A percentile compares a stretch with the other conserved stretches of the same genome.
Evolutionary conservation across 2,329 filamentous ascomycete genomes (phyloP).

Genomic region (Verticillium klebahnii): DNA sequence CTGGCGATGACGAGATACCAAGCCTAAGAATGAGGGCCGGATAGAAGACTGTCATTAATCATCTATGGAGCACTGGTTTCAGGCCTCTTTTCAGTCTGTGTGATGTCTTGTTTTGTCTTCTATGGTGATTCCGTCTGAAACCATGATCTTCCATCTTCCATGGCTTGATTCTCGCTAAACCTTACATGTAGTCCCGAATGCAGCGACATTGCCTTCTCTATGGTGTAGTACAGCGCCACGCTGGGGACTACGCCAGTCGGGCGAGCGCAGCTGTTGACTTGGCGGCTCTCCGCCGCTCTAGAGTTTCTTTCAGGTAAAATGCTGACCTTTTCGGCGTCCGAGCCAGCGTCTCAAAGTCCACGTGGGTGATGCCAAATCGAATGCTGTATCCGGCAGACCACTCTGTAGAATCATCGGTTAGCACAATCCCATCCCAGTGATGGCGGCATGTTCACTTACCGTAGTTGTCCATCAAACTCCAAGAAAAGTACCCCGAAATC

Average conservation of each 20-base stretch:
- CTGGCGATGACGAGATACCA: not conserved
- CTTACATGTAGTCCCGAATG: no score
- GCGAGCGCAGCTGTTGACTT: not conserved
- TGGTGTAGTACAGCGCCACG: no score
- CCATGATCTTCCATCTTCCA: no score
- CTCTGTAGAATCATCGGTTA: constrained; percentile 26
- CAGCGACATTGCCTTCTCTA: no score
- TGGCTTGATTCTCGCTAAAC: no score
- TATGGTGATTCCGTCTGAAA: no score
- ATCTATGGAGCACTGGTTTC: not conserved
- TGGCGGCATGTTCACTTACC: constrained; percentile 21
- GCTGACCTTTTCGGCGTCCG: constrained; percentile 66
- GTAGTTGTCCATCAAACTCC: constrained; percentile 87
- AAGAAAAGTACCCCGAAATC: constrained; percentile 76
- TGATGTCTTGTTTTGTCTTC: no score
- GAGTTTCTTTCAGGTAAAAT: constrained; percentile 10
- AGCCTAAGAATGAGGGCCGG: not conserved
- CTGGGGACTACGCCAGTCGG: not conserved
- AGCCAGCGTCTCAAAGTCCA: constrained; percentile 76
- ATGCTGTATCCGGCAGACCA: constrained; percentile 91
- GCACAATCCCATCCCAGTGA: not conserved
- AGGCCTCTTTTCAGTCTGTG: not conserved
- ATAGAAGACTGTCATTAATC: not conserved
- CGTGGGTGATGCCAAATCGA: constrained; percentile 77
- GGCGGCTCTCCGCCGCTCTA: constrained; percentile 6